Evolutionary conservation across 345 rosid species (phyloP).

Genomic region (Alliaria petiolata): DNA sequence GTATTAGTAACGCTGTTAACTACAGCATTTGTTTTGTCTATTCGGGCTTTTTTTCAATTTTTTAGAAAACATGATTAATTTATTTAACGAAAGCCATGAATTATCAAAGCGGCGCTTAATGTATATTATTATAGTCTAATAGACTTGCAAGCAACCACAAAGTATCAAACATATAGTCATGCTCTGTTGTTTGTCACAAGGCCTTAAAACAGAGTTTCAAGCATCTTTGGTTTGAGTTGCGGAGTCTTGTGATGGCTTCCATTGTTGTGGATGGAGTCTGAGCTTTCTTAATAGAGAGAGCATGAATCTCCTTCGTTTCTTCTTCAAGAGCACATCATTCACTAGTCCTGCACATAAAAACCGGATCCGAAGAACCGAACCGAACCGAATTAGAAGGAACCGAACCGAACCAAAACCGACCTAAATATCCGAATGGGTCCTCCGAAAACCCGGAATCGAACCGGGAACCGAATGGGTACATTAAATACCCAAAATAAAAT

Average conservation of each 20-base stretch:
- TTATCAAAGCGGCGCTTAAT: neutral
- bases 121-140: neutral
- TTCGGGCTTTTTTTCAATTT: neutral
- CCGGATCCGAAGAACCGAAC: no score
- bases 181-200: neutral
- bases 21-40: neutral
- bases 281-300: slow-evolving; percentile 86
- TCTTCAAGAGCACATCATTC: no score
- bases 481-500: no score
- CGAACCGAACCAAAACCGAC: no score
- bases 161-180: slow-evolving; percentile 5
- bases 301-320: no score
- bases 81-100: neutral
- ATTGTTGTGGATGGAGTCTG: slow-evolving; percentile 69
- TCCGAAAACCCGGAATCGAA: no score
- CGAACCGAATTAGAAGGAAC: no score
- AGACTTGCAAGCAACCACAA: neutral
- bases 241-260: slow-evolving; percentile 57
- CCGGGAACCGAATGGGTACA: no score
- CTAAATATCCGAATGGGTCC: no score
- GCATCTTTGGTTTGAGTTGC: slow-evolving; percentile 28
- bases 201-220: neutral
- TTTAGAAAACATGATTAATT: neutral
- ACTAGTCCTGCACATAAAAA: no score
- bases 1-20: neutral